phyloP scores from a whole-genome alignment of 2,329 filamentous ascomycete species.

The Sarocladium kiliense region DNA sequence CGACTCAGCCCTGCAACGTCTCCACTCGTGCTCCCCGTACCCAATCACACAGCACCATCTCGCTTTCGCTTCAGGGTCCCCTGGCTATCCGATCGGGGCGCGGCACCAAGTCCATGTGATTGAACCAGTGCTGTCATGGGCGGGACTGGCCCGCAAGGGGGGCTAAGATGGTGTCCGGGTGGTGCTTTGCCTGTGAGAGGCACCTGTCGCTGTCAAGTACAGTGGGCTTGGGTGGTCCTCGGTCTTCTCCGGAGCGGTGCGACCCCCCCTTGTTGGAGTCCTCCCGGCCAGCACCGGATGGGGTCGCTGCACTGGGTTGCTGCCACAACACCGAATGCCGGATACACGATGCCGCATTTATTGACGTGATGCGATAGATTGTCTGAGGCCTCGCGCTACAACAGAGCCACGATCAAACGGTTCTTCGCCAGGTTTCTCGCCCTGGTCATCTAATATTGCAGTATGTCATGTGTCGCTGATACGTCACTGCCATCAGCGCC shows the following conservation, averaged over 20 bases:
- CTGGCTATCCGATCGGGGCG: background rate
- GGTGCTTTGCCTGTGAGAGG: too few relatives aligned
- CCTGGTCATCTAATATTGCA: background rate
- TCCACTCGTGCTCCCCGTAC: background rate
- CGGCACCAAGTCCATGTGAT: too few relatives aligned
- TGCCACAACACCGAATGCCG: background rate
- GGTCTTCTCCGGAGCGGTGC: background rate
- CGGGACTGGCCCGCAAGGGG: too few relatives aligned
- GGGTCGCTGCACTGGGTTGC: background rate
- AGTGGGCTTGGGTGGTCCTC: background rate
- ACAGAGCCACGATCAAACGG: background rate
- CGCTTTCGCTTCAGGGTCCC: background rate
- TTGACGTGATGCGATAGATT: background rate
- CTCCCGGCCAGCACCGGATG: background rate
- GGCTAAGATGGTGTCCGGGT: too few relatives aligned
- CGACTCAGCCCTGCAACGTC: slow-evolving; percentile 1
- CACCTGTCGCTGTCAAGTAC: background rate
- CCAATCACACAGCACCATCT: too few relatives aligned
- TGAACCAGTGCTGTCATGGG: too few relatives aligned
- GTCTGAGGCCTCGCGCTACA: background rate
- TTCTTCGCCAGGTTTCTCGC: too few relatives aligned
- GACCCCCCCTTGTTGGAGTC: background rate
- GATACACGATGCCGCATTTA: background rate
- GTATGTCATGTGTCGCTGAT: background rate
- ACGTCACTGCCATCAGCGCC: background rate